phyloP scores from a whole-genome alignment of 2,329 filamentous ascomycete species.

The Alternaria novae-zelandiae region DNA sequence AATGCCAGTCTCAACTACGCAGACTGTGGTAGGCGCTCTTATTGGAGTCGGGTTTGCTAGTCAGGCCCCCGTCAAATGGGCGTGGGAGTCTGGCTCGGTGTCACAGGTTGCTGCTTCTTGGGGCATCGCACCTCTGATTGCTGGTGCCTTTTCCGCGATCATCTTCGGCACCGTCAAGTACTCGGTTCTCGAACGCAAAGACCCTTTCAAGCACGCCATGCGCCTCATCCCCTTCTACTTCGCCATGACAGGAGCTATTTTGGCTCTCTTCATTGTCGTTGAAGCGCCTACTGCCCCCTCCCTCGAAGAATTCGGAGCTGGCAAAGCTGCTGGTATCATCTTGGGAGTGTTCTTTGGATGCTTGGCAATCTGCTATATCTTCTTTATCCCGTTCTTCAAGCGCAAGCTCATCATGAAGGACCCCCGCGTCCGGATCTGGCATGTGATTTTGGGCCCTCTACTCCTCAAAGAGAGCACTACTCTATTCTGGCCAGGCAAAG shows the following conservation, averaged over 20 bases:
- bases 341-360: conserved; percentile 35
- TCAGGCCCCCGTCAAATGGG: conserved; percentile 29
- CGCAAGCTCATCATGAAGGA: conserved; percentile 37
- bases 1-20: conserved; percentile 67
- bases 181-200: conserved; percentile 56
- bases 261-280: conserved; percentile 66
- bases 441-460: conserved; percentile 46
- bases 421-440: conserved; percentile 32
- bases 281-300: conserved; percentile 48
- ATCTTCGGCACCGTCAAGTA: conserved; percentile 60
- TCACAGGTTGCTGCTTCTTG: conserved; percentile 53
- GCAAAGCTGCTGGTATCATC: conserved; percentile 37
- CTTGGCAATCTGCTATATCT: conserved; percentile 30
- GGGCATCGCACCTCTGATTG: conserved; percentile 58
- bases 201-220: conserved; percentile 59
- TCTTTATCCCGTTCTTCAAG: conserved; percentile 38
- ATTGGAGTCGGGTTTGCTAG: conserved; percentile 65
- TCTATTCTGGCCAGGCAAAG: conserved; percentile 51
- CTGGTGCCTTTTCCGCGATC: conserved; percentile 56
- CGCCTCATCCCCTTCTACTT: conserved; percentile 58
- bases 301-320: conserved; percentile 37
- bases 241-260: conserved; percentile 56
- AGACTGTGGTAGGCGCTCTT: conserved; percentile 66
- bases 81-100: conserved; percentile 32
- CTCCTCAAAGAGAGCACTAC: conserved; percentile 49